Conservation (phyloP, 495 filamentous ascomycete genomes). For the Aspergillus hancockii region DNA sequence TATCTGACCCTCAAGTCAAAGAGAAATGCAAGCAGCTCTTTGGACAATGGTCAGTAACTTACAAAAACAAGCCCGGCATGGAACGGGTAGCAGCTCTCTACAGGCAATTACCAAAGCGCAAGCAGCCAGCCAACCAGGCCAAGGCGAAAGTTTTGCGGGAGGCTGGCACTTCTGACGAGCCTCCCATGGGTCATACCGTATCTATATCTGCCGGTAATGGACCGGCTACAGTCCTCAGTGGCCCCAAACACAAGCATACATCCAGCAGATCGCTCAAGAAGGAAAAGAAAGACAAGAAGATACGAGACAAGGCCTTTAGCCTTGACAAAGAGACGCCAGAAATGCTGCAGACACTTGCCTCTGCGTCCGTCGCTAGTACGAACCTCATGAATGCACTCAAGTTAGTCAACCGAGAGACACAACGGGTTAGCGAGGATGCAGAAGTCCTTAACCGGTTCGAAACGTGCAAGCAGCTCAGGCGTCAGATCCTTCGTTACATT, state of each 20-base stretch:
- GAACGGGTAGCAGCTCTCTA: slow-evolving; percentile 77
- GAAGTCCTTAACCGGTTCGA: slow-evolving; percentile 79
- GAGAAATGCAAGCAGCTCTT: slow-evolving; percentile 85
- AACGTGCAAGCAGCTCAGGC: slow-evolving; percentile 77
- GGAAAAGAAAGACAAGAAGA: slow-evolving; percentile 44
- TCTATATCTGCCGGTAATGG: slow-evolving; percentile 45
- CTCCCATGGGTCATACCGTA: slow-evolving; percentile 50
- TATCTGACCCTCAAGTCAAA: slow-evolving; percentile 82
- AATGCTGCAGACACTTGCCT: slow-evolving; percentile 80
- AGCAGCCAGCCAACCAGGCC: slow-evolving; percentile 65
- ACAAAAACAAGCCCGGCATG: slow-evolving; percentile 80
- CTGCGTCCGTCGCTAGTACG: slow-evolving; percentile 82
- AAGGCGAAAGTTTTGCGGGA: slow-evolving; percentile 80
- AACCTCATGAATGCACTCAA: slow-evolving; percentile 89
- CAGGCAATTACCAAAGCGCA: slow-evolving; percentile 71
- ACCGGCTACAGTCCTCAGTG: slow-evolving; percentile 37
- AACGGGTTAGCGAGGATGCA: slow-evolving; percentile 82
- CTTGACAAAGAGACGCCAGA: slow-evolving; percentile 84
- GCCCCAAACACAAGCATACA: slow-evolving; percentile 36
- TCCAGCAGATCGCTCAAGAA: slow-evolving; percentile 37
- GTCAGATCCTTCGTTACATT: slow-evolving; percentile 86
- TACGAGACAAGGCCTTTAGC: slow-evolving; percentile 61
- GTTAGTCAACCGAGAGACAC: slow-evolving; percentile 84
- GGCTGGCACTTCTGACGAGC: slow-evolving; percentile 64
- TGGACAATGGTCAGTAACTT: slow-evolving; percentile 81